Evolutionary conservation across 1,284 basidiomycete genomes (phyloP).

Genomic region (Melampsora americana): DNA sequence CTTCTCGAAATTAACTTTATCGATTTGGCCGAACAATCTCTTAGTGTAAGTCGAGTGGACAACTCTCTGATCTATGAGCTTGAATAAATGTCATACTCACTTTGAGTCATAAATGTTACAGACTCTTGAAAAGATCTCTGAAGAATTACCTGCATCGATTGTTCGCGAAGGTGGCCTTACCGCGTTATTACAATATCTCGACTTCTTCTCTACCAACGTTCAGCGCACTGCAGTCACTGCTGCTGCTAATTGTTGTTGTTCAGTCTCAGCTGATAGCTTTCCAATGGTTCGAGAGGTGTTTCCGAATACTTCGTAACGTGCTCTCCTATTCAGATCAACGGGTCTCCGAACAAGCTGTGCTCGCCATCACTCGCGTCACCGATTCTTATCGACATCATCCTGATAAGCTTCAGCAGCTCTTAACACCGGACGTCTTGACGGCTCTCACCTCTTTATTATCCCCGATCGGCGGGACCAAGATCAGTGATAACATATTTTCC

Average conservation of each 20-base stretch:
- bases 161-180: constrained; percentile 87
- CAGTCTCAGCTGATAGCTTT: constrained; percentile 79
- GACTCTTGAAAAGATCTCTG: constrained; percentile 95
- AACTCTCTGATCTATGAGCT: constrained; percentile 10
- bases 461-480: constrained; percentile 67
- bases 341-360: constrained; percentile 85
- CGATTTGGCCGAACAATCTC: constrained; percentile 89
- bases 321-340: constrained; percentile 85
- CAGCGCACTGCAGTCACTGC: constrained; percentile 94
- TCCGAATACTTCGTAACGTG: constrained; percentile 85
- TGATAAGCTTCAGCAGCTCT: constrained; percentile 77
- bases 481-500: constrained; percentile 85
- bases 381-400: constrained; percentile 78
- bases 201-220: constrained; percentile 94
- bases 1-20: constrained; percentile 92
- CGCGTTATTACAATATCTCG: constrained; percentile 84
- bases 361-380: constrained; percentile 85
- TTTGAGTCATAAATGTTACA: constrained; percentile 55
- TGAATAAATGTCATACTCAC: constrained; percentile 21
- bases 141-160: constrained; percentile 88
- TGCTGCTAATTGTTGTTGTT: constrained; percentile 89
- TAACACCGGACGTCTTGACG: constrained; percentile 75
- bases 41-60: constrained; percentile 69
- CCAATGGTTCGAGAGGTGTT: constrained; percentile 81
- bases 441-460: constrained; percentile 79